Conservation (phyloP, 257 asterid species). For the Solanum chilense region DNA sequence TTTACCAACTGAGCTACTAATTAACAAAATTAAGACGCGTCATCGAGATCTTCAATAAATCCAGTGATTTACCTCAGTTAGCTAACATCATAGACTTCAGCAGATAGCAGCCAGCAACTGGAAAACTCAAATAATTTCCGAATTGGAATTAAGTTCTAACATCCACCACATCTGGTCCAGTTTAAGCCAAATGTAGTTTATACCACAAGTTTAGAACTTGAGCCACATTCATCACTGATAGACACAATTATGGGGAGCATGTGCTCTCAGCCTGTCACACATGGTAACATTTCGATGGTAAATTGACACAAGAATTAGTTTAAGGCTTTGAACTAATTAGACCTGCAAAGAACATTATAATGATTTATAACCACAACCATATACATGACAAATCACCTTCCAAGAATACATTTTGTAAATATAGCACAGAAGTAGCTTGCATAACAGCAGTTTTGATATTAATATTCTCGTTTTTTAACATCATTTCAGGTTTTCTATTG, state of each 20-base stretch:
- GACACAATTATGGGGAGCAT: not conserved
- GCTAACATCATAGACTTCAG: not conserved
- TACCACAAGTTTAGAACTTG: not conserved
- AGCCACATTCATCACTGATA: not conserved
- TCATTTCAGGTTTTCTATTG: not conserved
- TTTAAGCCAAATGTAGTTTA: not conserved
- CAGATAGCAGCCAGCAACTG: not conserved
- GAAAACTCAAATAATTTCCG: not conserved
- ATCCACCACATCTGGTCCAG: not conserved
- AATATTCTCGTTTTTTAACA: not conserved
- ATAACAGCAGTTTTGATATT: not conserved
- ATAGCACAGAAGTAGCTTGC: not conserved
- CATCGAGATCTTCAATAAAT: not conserved
- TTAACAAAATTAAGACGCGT: not conserved
- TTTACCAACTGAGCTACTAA: not conserved
- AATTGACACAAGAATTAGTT: too few relatives aligned
- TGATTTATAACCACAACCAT: not conserved
- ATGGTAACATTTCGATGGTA: not conserved
- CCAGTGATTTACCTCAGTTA: not conserved
- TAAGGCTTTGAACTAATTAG: too few relatives aligned
- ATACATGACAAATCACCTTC: not conserved
- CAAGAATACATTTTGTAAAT: not conserved
- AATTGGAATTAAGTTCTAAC: not conserved
- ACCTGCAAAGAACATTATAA: too few relatives aligned
- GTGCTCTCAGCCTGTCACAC: not conserved